Base-by-base conservation (phyloP, 148 eudicot species). In the Gaultheria prostrata region DNA sequence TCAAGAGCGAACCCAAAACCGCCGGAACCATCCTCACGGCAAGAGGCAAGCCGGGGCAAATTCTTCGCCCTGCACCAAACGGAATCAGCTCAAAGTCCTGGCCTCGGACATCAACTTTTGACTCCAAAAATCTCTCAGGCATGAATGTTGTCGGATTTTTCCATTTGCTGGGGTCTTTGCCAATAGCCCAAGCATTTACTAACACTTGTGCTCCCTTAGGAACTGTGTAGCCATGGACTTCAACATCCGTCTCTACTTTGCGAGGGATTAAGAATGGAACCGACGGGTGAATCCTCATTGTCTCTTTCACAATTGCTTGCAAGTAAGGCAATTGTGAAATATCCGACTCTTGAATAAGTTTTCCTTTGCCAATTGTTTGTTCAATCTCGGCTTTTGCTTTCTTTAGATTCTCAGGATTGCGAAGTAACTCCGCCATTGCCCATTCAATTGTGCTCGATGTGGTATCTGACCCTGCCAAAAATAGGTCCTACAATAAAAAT, bases 61-160 rank as follows among this genome's bases (percentile, higher is more conserved):
- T 82, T 45, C 84, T 82, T 6, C 84, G n/a, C 0, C 84, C 79
- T 0, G 79, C 71, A 1, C 84, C 84, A 20, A 73, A 82, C 1
- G 84, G 79, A 56, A 82, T 54, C 12, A 74, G 72, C 71, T 82
- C 84, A 39, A 82, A 82, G 39, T 82, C 79, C 15, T n/a, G 79
- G 15, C 53, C 73, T 15, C 79, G 69, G 28, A 73, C 33, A 54
- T 82, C 79, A 15, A 53, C 43, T 51, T 77, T 73, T 1, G 71
- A 79, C 8, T 59, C 56, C 82, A 59, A 79, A 28, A 79, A 79
- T 10, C 82, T 56, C 26, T 79, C 82, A 14, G 82, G 82, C 51
- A 57, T 79, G 50, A 79, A 79, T 0, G 3, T 8, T 3, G 71
- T 57, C 17, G 82, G 50, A 11, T 57, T n/a, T 39, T 6, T 26